Conservation (phyloP, 768 basidiomycete species). For the Leucogyrophana mollusca region DNA sequence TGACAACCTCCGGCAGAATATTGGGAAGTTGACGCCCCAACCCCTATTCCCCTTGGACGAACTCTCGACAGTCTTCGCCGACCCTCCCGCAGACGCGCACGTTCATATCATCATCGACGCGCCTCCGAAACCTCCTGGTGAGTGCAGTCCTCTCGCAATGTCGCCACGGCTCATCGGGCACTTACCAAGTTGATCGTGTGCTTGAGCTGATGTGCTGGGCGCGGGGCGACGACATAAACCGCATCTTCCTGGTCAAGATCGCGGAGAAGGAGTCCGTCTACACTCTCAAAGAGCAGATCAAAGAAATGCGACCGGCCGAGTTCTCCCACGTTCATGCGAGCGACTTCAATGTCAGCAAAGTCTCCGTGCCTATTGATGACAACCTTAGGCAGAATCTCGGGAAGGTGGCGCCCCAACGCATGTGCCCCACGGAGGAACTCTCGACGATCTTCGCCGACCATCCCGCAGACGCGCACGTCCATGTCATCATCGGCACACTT, state of each 20-base stretch:
- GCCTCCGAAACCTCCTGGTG: too few species aligned
- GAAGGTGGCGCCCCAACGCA: background rate
- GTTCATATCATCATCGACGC: background rate
- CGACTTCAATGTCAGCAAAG: slow-evolving; percentile 10
- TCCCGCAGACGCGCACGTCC: background rate
- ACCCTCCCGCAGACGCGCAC: background rate
- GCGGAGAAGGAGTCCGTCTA: slow-evolving; percentile 11
- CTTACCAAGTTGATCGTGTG: too few species aligned
- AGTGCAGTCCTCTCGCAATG: too few species aligned
- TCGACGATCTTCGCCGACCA: background rate
- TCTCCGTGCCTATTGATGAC: too few species aligned
- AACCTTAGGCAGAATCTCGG: too few species aligned
- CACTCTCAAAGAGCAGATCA: slow-evolving; percentile 14
- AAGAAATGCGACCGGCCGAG: slow-evolving; percentile 8
- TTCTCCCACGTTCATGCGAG: slow-evolving; percentile 8
- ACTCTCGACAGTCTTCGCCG: background rate
- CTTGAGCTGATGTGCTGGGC: slow-evolving; percentile 8
- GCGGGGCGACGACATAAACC: slow-evolving; percentile 7
- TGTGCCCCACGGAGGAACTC: background rate
- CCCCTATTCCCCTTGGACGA: background rate
- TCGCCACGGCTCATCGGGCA: too few species aligned
- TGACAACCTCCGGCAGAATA: too few species aligned
- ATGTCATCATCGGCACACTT: background rate
- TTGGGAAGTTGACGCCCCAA: too few species aligned
- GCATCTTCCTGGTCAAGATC: slow-evolving; percentile 17